Percentiles rank a stretch among this genome's conserved stretches.
These are phyloP conservation scores for Paracorniculantispora psalliotae DNA, from an alignment of 2,329 filamentous ascomycete genomes.

Conservation along the genomic window DNA sequence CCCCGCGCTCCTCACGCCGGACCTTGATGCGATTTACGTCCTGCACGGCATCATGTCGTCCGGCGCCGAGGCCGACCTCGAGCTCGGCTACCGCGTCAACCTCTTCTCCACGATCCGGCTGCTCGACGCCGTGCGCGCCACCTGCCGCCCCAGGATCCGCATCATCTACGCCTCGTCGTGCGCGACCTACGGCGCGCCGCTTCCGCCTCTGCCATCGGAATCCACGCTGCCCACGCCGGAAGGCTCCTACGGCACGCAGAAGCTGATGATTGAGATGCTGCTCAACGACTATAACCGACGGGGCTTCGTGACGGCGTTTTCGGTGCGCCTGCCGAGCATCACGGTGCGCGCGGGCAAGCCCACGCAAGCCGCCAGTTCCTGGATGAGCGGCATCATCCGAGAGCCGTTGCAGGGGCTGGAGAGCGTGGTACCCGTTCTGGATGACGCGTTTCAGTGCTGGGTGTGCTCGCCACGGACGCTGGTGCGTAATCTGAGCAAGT, in stretches of 20 bases:
- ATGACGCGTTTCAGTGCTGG: conserved; percentile 42
- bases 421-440: conserved; percentile 42
- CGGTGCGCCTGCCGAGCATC: conserved; percentile 53
- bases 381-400: conserved; percentile 55
- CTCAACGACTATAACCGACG: conserved; percentile 32
- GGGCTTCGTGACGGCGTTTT: conserved; percentile 52
- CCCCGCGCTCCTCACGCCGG: conserved; percentile 12
- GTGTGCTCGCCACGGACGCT: conserved; percentile 48
- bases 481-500: conserved; percentile 42
- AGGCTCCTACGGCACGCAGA: conserved; percentile 54
- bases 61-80: conserved; percentile 53
- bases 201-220: conserved; percentile 39
- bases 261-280: conserved; percentile 49
- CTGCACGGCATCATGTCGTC: conserved; percentile 61
- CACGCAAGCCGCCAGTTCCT: conserved; percentile 53
- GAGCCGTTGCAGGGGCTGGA: conserved; percentile 45
- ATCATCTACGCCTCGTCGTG: conserved; percentile 56
- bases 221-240: conserved; percentile 47
- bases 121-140: conserved; percentile 43
- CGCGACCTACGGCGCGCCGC: conserved; percentile 52
- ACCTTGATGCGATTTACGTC: conserved; percentile 47
- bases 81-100: conserved; percentile 51
- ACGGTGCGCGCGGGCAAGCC: conserved; percentile 54
- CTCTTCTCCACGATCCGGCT: conserved; percentile 49
- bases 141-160: conserved; percentile 39